Percentiles rank a stretch among this genome's conserved stretches.
These are phyloP conservation scores for Daucus carota DNA, from an alignment of 129 eudicot genomes.

Conservation along the genomic window DH1_v3.0 NC_030383.2:47787001-47787500, in stretches of 20 bases:
- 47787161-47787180: background rate
- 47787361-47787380: background rate
- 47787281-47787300: background rate
- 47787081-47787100: slow-evolving; percentile 23
- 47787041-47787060: slow-evolving; percentile 69
- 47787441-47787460: too few species aligned
- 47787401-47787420: background rate
- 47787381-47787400: background rate
- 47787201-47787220: too few species aligned
- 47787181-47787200: background rate
- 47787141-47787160: background rate
- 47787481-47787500: too few species aligned
- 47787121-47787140: background rate
- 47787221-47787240: background rate
- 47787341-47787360: background rate
- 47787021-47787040: slow-evolving; percentile 73
- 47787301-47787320: background rate
- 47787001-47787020: slow-evolving; percentile 68
- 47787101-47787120: background rate
- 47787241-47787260: background rate
- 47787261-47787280: background rate
- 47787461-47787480: too few species aligned
- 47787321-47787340: background rate
- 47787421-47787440: too few species aligned
- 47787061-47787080: slow-evolving; percentile 46